A percentile compares a stretch with the other conserved stretches of the same genome.
These are phyloP conservation scores for Lignosus rhinocerotis DNA, from an alignment of 1,284 basidiomycete species.

Conservation along the genomic window DNA sequence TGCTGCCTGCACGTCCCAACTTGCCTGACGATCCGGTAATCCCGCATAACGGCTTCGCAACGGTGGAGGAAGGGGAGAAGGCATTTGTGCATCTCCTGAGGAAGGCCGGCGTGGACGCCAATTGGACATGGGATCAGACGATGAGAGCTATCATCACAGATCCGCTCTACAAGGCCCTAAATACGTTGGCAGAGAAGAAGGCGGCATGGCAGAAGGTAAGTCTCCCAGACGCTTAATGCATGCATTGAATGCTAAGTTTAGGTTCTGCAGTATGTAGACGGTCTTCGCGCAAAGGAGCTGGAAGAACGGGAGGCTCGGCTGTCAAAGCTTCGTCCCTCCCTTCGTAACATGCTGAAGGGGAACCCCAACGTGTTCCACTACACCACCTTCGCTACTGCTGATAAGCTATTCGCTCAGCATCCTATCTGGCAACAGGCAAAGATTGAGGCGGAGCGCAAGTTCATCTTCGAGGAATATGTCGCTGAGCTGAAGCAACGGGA, in stretches of 20 bases:
- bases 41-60: slow-evolving; percentile 85
- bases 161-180: slow-evolving; percentile 93
- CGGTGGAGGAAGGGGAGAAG: slow-evolving; percentile 87
- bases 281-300: slow-evolving; percentile 64
- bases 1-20: slow-evolving; percentile 73
- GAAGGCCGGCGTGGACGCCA: slow-evolving; percentile 86
- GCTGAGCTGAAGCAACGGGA: slow-evolving; percentile 82
- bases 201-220: slow-evolving; percentile 87
- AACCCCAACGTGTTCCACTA: slow-evolving; percentile 87
- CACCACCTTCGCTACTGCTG: slow-evolving; percentile 84
- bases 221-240: slow-evolving; percentile 4
- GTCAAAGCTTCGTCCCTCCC: slow-evolving; percentile 78
- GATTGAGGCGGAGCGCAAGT: slow-evolving; percentile 78
- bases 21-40: slow-evolving; percentile 83
- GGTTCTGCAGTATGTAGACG: slow-evolving; percentile 64
- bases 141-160: slow-evolving; percentile 98
- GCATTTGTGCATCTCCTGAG: slow-evolving; percentile 90
- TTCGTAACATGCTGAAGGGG: slow-evolving; percentile 82
- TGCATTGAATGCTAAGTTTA: slow-evolving; percentile 6
- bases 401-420: slow-evolving; percentile 79
- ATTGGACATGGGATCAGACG: slow-evolving; percentile 98
- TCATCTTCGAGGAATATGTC: slow-evolving; percentile 90
- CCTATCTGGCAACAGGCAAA: slow-evolving; percentile 87
- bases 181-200: slow-evolving; percentile 94
- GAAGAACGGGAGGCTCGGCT: slow-evolving; percentile 82